Evolutionary conservation across 2,329 filamentous ascomycete species (phyloP).

Genomic region (Cladosporium sphaerospermum): DNA sequence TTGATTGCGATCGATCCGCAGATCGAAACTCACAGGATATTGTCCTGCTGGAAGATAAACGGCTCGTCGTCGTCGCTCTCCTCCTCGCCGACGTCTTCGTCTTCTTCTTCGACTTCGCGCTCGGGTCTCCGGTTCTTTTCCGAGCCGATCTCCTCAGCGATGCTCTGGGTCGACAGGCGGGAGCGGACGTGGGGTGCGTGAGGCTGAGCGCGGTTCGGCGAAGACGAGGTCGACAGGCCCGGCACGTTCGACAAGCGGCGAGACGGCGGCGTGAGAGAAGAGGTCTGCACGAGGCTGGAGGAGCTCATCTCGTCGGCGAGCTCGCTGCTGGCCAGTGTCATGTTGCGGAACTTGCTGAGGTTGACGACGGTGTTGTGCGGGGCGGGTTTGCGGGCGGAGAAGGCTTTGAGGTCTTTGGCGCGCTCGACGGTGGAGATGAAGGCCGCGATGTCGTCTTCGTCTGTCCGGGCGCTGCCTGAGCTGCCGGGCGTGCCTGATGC

Average conservation of each 20-base stretch:
- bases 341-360: conserved; percentile 67
- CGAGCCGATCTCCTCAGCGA: conserved; percentile 50
- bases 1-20: no score
- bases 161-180: conserved; percentile 84
- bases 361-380: conserved; percentile 59
- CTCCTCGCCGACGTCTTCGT: conserved; percentile 4
- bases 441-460: conserved; percentile 89
- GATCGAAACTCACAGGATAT: not conserved
- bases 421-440: conserved; percentile 85
- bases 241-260: conserved; percentile 65
- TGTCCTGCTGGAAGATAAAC: conserved; percentile 22
- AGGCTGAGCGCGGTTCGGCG: conserved; percentile 80
- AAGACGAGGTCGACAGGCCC: conserved; percentile 73
- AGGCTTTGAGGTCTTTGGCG: conserved; percentile 77
- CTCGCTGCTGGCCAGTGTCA: conserved; percentile 82
- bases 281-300: conserved; percentile 69
- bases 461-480: conserved; percentile 63
- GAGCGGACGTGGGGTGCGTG: conserved; percentile 93
- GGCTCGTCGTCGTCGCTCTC: conserved; percentile 24
- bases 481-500: conserved; percentile 68
- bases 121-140: conserved; percentile 18
- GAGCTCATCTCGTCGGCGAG: conserved; percentile 91
- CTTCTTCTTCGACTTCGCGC: conserved; percentile 18
- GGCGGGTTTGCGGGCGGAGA: conserved; percentile 51
- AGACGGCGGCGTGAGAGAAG: conserved; percentile 70